Percentiles rank a stretch among this genome's conserved stretches.
These are phyloP conservation scores for Dothideomycetes sp. DNA, from an alignment of 2,329 filamentous ascomycete genomes.

Conservation along the genomic window DNA sequence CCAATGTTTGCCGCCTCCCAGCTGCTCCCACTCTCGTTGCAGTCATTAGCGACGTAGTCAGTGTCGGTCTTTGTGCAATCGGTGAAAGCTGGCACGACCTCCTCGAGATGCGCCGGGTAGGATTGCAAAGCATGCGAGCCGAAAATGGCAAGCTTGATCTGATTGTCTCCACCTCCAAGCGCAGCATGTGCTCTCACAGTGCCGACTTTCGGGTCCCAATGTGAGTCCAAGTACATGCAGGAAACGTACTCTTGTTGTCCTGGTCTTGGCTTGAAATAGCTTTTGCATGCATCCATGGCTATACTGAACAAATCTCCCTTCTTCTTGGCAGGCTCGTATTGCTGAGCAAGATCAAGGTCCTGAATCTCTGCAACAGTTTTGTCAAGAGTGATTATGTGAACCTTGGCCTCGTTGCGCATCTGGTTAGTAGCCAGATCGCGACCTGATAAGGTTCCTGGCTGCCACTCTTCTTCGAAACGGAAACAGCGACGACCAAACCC, in stretches of 20 bases:
- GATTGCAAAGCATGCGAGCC: slow-evolving; percentile 87
- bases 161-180: slow-evolving; percentile 64
- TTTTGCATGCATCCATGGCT: slow-evolving; percentile 65
- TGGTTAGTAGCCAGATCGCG: slow-evolving; percentile 61
- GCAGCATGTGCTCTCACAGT: slow-evolving; percentile 74
- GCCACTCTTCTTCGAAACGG: slow-evolving; percentile 93
- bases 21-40: slow-evolving; percentile 75
- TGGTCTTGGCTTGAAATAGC: slow-evolving; percentile 63
- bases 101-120: slow-evolving; percentile 81
- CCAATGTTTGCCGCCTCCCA: slow-evolving; percentile 96
- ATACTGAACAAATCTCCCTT: slow-evolving; percentile 68
- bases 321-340: slow-evolving; percentile 59
- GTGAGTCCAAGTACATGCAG: slow-evolving; percentile 74
- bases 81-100: slow-evolving; percentile 78
- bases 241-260: slow-evolving; percentile 86
- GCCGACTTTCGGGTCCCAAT: slow-evolving; percentile 68
- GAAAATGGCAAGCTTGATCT: slow-evolving; percentile 76
- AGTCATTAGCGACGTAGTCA: slow-evolving; percentile 71
- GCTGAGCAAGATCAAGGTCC: slow-evolving; percentile 68
- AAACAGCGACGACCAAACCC: slow-evolving; percentile 79
- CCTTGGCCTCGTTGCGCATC: slow-evolving; percentile 82
- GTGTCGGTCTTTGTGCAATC: slow-evolving; percentile 87
- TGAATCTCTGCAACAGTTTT: slow-evolving; percentile 79
- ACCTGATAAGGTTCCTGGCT: slow-evolving; percentile 66
- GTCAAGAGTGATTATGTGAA: slow-evolving; percentile 74